A percentile compares a stretch with the other conserved stretches of the same genome.
phyloP scores from a whole-genome alignment of 306 rosid species.

The Sindora glabra region DNA sequence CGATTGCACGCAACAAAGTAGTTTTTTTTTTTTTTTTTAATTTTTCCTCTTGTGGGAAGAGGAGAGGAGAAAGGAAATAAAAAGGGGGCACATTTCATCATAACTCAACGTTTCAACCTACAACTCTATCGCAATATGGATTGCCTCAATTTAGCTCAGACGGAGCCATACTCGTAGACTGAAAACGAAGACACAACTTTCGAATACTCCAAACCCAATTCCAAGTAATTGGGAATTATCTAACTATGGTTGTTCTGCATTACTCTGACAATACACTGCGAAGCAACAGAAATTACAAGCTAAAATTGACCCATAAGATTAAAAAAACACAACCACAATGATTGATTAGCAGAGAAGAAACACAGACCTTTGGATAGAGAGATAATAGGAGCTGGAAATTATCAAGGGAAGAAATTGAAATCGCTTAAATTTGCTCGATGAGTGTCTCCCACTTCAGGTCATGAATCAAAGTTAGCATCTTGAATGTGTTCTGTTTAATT shows the following conservation, averaged over 20 bases:
- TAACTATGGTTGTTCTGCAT: no score
- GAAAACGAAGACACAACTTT: slow-evolving; percentile 4
- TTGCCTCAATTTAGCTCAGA: slow-evolving; percentile 10
- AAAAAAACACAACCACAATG: no score
- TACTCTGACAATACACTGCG: no score
- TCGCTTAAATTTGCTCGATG: slow-evolving; percentile 18
- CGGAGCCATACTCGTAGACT: neutral
- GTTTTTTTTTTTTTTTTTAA: no score
- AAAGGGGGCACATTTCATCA: slow-evolving; percentile 13
- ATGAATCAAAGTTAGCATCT: neutral
- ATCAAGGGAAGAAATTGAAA: neutral
- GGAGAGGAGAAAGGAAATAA: no score
- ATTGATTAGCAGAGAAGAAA: no score
- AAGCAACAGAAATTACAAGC: no score
- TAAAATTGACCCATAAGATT: neutral
- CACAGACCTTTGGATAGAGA: slow-evolving; percentile 30
- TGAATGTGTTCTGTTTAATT: neutral
- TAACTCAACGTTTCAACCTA: neutral
- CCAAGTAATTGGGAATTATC: slow-evolving; percentile 7
- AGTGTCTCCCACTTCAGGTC: slow-evolving; percentile 16
- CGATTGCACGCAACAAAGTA: slow-evolving; percentile 10
- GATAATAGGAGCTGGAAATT: slow-evolving; percentile 3
- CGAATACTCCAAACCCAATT: neutral
- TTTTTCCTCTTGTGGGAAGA: no score
- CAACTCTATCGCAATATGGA: slow-evolving; percentile 6